phyloP scores from a whole-genome alignment of 139 green algal species.

The Coelastrella sp. region DNA sequence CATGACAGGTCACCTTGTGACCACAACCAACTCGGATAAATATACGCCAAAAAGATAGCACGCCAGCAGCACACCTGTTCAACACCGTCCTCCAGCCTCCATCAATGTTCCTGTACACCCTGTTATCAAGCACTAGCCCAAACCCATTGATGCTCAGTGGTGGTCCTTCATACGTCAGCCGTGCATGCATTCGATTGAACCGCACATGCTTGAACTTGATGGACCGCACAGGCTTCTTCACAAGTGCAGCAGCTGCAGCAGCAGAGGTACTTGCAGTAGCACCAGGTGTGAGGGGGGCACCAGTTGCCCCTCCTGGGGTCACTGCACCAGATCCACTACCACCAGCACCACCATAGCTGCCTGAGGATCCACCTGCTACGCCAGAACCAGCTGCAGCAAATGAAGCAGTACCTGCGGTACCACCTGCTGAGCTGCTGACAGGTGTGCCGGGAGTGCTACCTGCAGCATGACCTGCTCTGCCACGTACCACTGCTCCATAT shows the following conservation, averaged over 20 bases:
- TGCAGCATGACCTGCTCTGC: slow-evolving; percentile 23
- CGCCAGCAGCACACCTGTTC: slow-evolving; percentile 64
- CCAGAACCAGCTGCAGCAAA: neutral
- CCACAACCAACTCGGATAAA: too few relatives aligned
- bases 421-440: neutral
- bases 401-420: neutral
- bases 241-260: neutral
- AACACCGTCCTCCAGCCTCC: slow-evolving; percentile 79
- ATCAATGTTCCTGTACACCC: slow-evolving; percentile 79
- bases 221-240: slow-evolving; percentile 9
- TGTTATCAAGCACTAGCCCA: slow-evolving; percentile 79
- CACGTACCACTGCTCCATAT: slow-evolving; percentile 24
- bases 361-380: neutral
- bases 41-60: too few relatives aligned
- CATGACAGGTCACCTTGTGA: too few relatives aligned
- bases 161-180: slow-evolving; percentile 77
- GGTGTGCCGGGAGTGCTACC: neutral
- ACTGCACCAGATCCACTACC: neutral
- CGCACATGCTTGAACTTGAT: slow-evolving; percentile 80
- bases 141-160: slow-evolving; percentile 72
- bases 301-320: neutral
- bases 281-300: slow-evolving; percentile 3
- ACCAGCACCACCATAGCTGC: neutral
- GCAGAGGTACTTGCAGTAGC: neutral
- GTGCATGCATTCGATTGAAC: slow-evolving; percentile 80